Evolutionary conservation across 164 flowering plant genomes (phyloP), one percentile per base, ranked within the genome.

Genomic region (Vitis labrusca): DNA sequence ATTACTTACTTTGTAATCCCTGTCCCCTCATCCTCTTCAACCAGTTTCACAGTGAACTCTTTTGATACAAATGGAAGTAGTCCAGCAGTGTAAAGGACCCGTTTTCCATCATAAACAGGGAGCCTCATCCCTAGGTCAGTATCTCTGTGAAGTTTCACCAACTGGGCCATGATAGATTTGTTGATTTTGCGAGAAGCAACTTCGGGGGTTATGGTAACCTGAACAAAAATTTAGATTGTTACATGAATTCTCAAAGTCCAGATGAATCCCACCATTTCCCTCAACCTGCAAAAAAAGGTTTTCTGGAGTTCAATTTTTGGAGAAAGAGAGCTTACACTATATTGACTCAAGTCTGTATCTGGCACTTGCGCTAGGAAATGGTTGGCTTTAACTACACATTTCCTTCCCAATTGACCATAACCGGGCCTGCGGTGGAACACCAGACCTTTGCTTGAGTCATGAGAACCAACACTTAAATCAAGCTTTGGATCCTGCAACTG

Each of bases 91-190:
- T 88, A 88, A 16, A 88, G 80, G 56, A 71, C 71, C 49, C 62
- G 79, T 64, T 76, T 76, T 19, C 90, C 92, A 81, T 88, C 92
- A 78, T 86, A 88, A 66, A 72, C 90, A 57, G 88, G 90, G 2
- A 86, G 79, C 58, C 83, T 74, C 75, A 51, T 75, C 11, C 86
- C 90, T 64, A 85, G 75, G 32, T 84, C 80, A 8, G 83, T 68
- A 14, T 79, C 85, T 66, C 81, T 73, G 58, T 87, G 70, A 14
- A 80, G 70, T 59, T 79, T 81, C 27, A 83, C 84, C 75, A 87
- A 64, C 63, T 87, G 63, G 0, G 71, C 72, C 80, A 89, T 85
- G 8, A 89, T 79, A 64, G 82, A 84, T 70, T 70, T 75, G 72
- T 85, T 89, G 67, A 82, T 16, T 15, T 53, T 67, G 5, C 74